phyloP scores from a whole-genome alignment of 306 rosid genomes.

The Mimosa bimucronata region DNA sequence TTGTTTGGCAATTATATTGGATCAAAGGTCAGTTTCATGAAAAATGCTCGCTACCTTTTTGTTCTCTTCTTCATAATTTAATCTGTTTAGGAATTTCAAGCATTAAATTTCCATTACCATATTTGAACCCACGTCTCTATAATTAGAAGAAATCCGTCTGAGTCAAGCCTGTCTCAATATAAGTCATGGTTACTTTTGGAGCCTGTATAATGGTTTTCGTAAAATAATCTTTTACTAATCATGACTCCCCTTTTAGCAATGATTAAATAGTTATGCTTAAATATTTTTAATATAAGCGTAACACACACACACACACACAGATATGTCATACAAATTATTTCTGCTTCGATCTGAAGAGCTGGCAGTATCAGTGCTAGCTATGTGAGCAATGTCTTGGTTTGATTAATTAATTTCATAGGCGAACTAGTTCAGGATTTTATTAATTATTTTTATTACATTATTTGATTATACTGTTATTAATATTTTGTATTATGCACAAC shows the following conservation, averaged over 20 bases:
- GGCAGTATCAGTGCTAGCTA: background rate
- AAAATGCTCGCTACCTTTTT: conserved; percentile 19
- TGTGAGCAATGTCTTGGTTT: background rate
- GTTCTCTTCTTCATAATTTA: background rate
- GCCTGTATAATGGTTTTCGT: background rate
- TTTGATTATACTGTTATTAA: background rate
- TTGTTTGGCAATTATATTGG: background rate
- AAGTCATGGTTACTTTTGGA: conserved; percentile 17
- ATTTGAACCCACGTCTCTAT: background rate
- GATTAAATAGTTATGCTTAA: background rate
- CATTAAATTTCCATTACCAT: background rate
- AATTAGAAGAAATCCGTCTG: background rate
- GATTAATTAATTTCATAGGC: background rate
- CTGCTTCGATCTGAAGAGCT: background rate
- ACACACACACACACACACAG: no score
- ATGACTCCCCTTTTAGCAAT: conserved; percentile 18
- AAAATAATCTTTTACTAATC: background rate
- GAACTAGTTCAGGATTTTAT: background rate
- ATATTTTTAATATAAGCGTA: background rate
- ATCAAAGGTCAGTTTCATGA: background rate
- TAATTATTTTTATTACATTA: background rate
- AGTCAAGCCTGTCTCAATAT: background rate
- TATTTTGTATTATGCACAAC: background rate
- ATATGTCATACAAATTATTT: background rate
- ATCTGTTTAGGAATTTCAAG: background rate